phyloP scores from a whole-genome alignment of 768 basidiomycete species.

The Mrakia gelida region DNA sequence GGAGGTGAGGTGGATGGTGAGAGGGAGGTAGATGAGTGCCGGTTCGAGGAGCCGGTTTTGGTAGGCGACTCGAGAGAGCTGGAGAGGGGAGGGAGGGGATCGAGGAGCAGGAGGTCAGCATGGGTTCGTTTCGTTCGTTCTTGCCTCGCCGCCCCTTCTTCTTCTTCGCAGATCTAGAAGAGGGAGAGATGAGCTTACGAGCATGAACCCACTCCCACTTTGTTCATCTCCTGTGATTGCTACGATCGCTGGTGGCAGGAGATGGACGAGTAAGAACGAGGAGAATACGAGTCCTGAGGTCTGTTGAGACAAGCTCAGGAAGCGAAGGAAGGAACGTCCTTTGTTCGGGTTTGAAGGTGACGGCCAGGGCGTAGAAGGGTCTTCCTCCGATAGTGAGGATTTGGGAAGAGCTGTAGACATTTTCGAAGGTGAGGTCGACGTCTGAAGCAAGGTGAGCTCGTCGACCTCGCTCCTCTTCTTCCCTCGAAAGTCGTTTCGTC shows the following conservation, averaged over 20 bases:
- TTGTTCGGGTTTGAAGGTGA: neutral
- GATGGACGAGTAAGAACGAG: conserved; percentile 19
- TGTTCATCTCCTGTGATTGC: conserved; percentile 18
- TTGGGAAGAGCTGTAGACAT: neutral
- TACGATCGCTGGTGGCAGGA: conserved; percentile 9
- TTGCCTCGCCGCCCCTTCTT: neutral
- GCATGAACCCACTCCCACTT: conserved; percentile 23
- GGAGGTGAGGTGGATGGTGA: conserved; percentile 15
- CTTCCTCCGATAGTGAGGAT: neutral
- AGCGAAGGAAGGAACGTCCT: conserved; percentile 5
- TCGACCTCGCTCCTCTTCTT: too few relatives aligned
- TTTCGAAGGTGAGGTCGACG: neutral
- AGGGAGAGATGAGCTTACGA: neutral
- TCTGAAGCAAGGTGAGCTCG: too few relatives aligned
- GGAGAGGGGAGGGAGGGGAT: neutral
- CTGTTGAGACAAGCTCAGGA: conserved; percentile 9
- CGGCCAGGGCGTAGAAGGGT: neutral
- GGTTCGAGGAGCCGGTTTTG: conserved; percentile 16
- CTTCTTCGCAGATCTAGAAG: too few relatives aligned
- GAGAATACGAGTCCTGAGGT: conserved; percentile 8
- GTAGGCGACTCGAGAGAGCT: conserved; percentile 15
- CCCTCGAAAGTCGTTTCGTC: too few relatives aligned
- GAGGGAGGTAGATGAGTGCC: conserved; percentile 13
- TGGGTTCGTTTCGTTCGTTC: neutral
- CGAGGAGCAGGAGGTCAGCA: neutral